phyloP scores from a whole-genome alignment of 257 asterid species.

The Verbena officinalis region DNA sequence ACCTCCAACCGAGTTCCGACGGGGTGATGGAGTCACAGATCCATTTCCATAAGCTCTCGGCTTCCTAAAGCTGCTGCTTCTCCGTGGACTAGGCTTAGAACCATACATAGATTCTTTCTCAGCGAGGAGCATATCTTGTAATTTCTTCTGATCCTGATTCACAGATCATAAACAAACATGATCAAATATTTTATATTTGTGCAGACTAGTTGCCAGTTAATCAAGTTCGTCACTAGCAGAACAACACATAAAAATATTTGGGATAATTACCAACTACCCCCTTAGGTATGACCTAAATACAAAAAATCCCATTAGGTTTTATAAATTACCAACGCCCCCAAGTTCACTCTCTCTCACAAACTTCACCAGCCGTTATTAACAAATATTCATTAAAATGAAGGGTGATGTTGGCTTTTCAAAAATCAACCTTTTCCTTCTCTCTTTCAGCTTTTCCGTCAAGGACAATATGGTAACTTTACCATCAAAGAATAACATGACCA shows the following conservation, averaged over 20 bases:
- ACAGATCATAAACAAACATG: background rate
- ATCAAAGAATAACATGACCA: background rate
- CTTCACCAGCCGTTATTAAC: no score
- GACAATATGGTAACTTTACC: no score
- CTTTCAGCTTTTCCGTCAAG: no score
- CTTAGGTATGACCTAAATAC: no score
- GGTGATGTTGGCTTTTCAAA: no score
- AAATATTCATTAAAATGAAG: no score
- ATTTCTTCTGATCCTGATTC: slow-evolving; percentile 84
- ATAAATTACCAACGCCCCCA: no score
- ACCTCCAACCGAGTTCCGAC: slow-evolving; percentile 71
- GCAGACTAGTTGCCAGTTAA: background rate
- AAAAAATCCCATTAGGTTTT: no score
- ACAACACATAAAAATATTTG: background rate
- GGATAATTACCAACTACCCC: background rate
- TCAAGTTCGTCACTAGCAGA: background rate
- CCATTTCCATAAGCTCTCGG: slow-evolving; percentile 64
- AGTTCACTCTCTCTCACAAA: no score
- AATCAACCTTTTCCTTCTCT: no score
- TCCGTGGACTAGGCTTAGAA: slow-evolving; percentile 90
- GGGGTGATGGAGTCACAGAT: slow-evolving; percentile 86
- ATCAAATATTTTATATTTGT: background rate
- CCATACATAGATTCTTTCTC: slow-evolving; percentile 90
- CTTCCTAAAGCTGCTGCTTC: slow-evolving; percentile 71
- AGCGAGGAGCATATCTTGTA: slow-evolving; percentile 75